Conservation (phyloP, 257 asterid species). For the Coffea canephora region DNA sequence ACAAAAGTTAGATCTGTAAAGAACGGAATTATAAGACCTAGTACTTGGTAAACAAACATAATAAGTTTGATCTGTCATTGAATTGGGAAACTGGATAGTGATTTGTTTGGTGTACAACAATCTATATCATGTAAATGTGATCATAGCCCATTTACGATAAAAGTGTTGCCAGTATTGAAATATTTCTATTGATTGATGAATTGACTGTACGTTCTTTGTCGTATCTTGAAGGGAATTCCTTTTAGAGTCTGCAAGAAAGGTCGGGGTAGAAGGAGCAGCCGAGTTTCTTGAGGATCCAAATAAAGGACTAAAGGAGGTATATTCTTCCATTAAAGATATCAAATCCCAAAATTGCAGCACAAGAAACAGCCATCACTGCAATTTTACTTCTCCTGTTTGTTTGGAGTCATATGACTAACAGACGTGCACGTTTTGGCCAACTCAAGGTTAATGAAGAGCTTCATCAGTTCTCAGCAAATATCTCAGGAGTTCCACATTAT, state of each 20-base stretch:
- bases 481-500: conserved; percentile 72
- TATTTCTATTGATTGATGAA: neutral
- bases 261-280: too few species aligned
- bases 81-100: neutral
- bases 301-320: too few species aligned
- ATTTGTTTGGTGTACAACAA: neutral
- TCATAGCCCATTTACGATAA: neutral
- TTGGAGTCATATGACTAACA: neutral
- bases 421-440: neutral
- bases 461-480: conserved; percentile 40
- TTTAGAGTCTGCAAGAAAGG: too few species aligned
- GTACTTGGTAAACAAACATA: too few species aligned
- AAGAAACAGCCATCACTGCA: neutral
- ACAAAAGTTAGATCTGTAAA: too few species aligned
- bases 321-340: neutral
- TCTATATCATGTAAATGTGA: neutral
- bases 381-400: neutral
- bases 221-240: too few species aligned
- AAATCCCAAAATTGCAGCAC: neutral
- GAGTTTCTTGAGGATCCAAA: too few species aligned
- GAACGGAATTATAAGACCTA: too few species aligned
- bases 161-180: neutral
- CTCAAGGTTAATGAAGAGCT: conserved; percentile 63
- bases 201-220: conserved; percentile 3
- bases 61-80: neutral